phyloP scores from a whole-genome alignment of 305 asterid species.

The Fraxinus sp. region DNA sequence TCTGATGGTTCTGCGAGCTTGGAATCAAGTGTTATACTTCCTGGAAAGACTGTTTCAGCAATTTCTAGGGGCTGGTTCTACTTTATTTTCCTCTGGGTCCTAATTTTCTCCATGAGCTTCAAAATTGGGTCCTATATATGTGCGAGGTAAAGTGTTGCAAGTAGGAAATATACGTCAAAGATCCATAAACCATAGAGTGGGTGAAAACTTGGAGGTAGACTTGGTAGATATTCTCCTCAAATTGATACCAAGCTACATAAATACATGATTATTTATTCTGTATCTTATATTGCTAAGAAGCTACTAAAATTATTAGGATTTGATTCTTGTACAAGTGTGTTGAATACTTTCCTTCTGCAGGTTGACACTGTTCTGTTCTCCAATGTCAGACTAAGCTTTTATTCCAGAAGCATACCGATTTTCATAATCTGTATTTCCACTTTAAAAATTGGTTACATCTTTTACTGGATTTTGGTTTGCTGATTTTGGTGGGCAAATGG shows the following conservation, averaged over 20 bases:
- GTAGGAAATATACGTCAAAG: not conserved
- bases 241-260: not conserved
- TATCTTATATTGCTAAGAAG: not conserved
- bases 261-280: not conserved
- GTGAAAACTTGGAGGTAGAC: not conserved
- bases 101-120: conserved; percentile 55
- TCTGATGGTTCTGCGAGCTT: conserved; percentile 46
- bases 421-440: not conserved
- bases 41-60: conserved; percentile 45
- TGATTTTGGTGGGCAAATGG: not conserved
- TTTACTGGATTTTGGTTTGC: not conserved
- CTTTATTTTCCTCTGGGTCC: conserved; percentile 49
- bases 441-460: not conserved
- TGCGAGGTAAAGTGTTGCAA: conserved; percentile 31
- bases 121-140: conserved; percentile 44
- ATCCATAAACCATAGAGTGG: not conserved
- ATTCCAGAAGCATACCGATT: not conserved
- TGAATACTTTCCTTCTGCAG: not conserved
- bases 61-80: conserved; percentile 49
- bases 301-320: not conserved
- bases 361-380: not conserved
- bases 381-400: not conserved
- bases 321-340: not conserved
- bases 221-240: not conserved
- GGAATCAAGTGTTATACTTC: conserved; percentile 49